A percentile compares a stretch with the other conserved stretches of the same genome.
Evolutionary conservation across 1,139 yeast genomes (phyloP).

Genomic region (Candida labiduridarum): DNA sequence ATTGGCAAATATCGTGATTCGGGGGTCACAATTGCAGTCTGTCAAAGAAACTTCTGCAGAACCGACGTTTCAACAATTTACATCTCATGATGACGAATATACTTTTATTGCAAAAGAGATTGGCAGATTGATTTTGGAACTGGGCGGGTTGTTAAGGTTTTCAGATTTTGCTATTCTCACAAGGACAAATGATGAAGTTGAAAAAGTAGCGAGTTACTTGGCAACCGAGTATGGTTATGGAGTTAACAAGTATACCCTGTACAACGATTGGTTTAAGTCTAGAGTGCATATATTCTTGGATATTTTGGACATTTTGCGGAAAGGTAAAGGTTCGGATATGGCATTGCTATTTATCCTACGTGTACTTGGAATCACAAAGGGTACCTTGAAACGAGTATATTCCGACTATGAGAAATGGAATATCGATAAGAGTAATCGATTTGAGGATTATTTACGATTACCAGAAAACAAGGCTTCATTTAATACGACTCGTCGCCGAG

Average conservation of each 20-base stretch:
- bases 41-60: slow-evolving; percentile 24
- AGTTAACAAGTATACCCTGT: slow-evolving; percentile 45
- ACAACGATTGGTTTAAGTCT: slow-evolving; percentile 57
- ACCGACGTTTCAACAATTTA: slow-evolving; percentile 35
- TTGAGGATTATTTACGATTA: slow-evolving; percentile 20
- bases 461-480: not conserved
- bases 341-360: slow-evolving; percentile 32
- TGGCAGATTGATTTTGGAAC: slow-evolving; percentile 17
- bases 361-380: slow-evolving; percentile 17
- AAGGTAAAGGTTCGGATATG: slow-evolving; percentile 36
- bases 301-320: slow-evolving; percentile 44
- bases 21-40: slow-evolving; percentile 17
- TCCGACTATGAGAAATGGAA: slow-evolving; percentile 7
- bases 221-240: slow-evolving; percentile 41
- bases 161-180: slow-evolving; percentile 60
- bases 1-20: slow-evolving; percentile 34
- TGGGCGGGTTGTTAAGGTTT: slow-evolving; percentile 48
- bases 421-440: slow-evolving; percentile 7
- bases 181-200: slow-evolving; percentile 55
- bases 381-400: slow-evolving; percentile 1
- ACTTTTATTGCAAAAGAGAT: slow-evolving; percentile 17
- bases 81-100: slow-evolving; percentile 35
- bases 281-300: slow-evolving; percentile 53
- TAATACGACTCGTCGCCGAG: not conserved
- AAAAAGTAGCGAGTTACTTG: slow-evolving; percentile 43